These are phyloP conservation scores for Pistacia vera DNA, from an alignment of 345 rosid genomes.

Conservation along the genomic window DNA sequence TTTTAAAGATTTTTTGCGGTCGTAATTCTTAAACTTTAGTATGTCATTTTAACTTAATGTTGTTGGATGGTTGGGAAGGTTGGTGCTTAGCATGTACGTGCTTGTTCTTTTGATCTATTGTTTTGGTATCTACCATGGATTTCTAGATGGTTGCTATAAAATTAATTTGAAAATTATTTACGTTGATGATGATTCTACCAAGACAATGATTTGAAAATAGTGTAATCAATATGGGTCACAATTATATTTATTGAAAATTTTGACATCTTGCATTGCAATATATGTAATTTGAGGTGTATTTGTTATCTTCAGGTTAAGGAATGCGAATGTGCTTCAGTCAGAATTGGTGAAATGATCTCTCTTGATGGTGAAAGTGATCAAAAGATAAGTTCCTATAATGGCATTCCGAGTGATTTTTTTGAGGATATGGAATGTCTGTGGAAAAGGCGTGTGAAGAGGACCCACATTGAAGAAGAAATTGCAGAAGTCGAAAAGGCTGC, in stretches of 20 bases:
- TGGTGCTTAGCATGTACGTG: background rate
- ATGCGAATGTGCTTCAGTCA: constrained; percentile 66
- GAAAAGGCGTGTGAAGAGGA: constrained; percentile 82
- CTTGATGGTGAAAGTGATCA: constrained; percentile 70
- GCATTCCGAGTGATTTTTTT: constrained; percentile 77
- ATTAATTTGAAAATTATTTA: background rate
- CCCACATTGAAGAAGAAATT: constrained; percentile 72
- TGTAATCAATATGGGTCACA: background rate
- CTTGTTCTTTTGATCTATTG: background rate
- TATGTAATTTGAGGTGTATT: background rate
- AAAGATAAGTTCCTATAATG: constrained; percentile 38
- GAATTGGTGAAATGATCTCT: constrained; percentile 71
- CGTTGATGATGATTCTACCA: background rate
- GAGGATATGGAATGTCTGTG: constrained; percentile 90
- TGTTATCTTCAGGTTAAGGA: constrained; percentile 62
- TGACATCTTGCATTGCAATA: background rate
- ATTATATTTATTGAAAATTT: background rate
- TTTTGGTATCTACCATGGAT: background rate
- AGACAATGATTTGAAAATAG: background rate
- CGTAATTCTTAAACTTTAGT: too few relatives aligned
- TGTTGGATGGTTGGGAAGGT: background rate
- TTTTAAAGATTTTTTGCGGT: background rate
- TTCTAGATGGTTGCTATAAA: background rate
- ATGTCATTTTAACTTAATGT: too few relatives aligned
- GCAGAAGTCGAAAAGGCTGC: constrained; percentile 67